Percentiles rank a stretch among this genome's conserved stretches.
Evolutionary conservation across 768 basidiomycete genomes (phyloP).

Genomic region (Pleurotus citrinopileatus): DNA sequence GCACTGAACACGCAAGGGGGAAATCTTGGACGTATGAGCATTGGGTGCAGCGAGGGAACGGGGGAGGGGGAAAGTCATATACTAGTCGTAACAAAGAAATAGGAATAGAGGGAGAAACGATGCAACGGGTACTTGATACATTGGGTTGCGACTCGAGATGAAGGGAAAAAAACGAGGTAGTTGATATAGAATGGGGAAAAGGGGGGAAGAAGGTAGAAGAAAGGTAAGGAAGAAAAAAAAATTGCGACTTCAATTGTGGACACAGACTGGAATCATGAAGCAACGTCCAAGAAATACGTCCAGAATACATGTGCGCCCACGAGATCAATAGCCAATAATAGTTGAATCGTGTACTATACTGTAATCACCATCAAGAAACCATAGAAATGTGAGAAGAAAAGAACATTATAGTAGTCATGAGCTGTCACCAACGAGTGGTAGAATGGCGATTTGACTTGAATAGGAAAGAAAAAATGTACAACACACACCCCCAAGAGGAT

Average conservation of each 20-base stretch:
- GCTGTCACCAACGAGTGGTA: background rate
- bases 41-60: no score
- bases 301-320: conserved; percentile 3
- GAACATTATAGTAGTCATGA: background rate
- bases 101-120: background rate
- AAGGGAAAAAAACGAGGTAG: background rate
- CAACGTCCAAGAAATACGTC: background rate
- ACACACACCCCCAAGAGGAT: background rate
- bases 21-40: conserved; percentile 1
- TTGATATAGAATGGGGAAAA: conserved; percentile 4
- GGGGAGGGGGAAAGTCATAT: background rate
- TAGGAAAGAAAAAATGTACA: background rate
- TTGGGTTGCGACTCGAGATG: conserved; percentile 11
- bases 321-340: background rate
- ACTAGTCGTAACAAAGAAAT: conserved; percentile 1
- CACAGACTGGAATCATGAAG: conserved; percentile 3
- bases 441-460: background rate
- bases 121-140: conserved; percentile 11
- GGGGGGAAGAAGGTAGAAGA: background rate
- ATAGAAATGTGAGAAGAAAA: background rate
- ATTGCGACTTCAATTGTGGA: background rate
- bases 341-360: background rate
- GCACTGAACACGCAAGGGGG: conserved; percentile 7
- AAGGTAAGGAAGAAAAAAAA: background rate
- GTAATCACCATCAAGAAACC: conserved; percentile 3